Conservation (phyloP, 108 stramenopile genomes). For the Nannochloropsis salina region DNA sequence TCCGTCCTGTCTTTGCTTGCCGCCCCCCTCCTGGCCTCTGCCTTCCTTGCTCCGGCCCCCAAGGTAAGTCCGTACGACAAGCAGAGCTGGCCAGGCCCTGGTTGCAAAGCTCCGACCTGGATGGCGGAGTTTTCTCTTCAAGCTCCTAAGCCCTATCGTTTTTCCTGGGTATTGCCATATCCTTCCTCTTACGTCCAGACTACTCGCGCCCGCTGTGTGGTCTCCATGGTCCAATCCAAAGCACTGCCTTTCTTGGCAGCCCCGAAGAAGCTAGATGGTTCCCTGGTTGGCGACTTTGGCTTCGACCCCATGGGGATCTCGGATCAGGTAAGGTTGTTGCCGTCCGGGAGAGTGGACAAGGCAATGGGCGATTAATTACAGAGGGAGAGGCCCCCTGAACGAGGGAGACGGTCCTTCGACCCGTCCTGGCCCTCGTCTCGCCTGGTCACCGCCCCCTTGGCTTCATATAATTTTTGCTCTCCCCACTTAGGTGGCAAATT, state of each 20-base stretch:
- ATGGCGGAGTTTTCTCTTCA: too few species aligned
- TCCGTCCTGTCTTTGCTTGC: background rate
- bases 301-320: slow-evolving; percentile 84
- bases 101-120: too few species aligned
- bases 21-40: background rate
- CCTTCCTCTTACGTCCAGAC: background rate
- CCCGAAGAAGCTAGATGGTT: background rate
- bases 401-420: too few species aligned
- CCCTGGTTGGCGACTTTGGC: slow-evolving; percentile 63
- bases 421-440: too few species aligned
- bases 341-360: too few species aligned
- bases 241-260: background rate
- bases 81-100: too few species aligned
- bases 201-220: background rate
- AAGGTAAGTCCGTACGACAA: background rate
- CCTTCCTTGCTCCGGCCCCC: background rate
- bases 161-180: too few species aligned
- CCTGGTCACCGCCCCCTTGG: too few species aligned
- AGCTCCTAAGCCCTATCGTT: too few species aligned
- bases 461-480: background rate
- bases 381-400: too few species aligned
- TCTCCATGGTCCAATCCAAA: background rate
- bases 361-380: too few species aligned
- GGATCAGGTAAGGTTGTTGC: slow-evolving; percentile 60
- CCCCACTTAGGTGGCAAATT: background rate